These are phyloP conservation scores for Trebouxia sp. DNA, from an alignment of 139 green algal species.

Conservation along the genomic window DNA sequence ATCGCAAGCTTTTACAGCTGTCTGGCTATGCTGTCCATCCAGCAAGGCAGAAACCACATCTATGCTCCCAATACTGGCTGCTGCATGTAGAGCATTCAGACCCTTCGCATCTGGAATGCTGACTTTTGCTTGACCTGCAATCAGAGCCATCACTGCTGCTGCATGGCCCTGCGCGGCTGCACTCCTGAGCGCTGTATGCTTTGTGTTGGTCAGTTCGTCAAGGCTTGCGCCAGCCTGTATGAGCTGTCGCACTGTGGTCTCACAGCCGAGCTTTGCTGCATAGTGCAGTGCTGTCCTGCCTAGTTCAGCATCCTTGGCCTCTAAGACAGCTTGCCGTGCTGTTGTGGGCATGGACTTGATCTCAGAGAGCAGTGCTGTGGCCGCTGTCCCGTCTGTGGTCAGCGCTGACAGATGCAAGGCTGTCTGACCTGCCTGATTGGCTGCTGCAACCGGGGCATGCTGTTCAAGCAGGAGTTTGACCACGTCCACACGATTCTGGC, in stretches of 20 bases:
- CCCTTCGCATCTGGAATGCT: slow-evolving; percentile 3
- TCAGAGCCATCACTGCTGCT: neutral
- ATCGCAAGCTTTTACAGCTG: neutral
- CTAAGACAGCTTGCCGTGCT: neutral
- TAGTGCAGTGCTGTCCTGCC: slow-evolving; percentile 19
- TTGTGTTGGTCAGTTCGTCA: slow-evolving; percentile 1
- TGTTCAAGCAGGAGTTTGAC: slow-evolving; percentile 15
- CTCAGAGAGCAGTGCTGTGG: neutral
- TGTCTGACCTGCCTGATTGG: slow-evolving; percentile 8
- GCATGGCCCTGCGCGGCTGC: slow-evolving; percentile 1
- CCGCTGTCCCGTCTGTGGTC: neutral
- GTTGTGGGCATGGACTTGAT: slow-evolving; percentile 1
- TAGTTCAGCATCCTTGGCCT: slow-evolving; percentile 9
- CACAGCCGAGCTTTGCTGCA: slow-evolving; percentile 4
- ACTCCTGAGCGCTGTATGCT: slow-evolving; percentile 10
- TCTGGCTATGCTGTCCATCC: neutral
- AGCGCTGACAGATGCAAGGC: slow-evolving; percentile 3
- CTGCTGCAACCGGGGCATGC: neutral
- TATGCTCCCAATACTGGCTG: slow-evolving; percentile 18
- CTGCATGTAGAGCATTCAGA: slow-evolving; percentile 12
- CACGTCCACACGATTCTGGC: neutral
- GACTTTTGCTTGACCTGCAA: slow-evolving; percentile 3
- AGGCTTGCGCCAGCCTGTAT: neutral
- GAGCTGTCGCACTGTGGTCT: neutral
- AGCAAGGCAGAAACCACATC: slow-evolving; percentile 1